A percentile compares a stretch with the other conserved stretches of the same genome.
phyloP scores from a whole-genome alignment of 345 rosid species.

The Populus nigra region DNA sequence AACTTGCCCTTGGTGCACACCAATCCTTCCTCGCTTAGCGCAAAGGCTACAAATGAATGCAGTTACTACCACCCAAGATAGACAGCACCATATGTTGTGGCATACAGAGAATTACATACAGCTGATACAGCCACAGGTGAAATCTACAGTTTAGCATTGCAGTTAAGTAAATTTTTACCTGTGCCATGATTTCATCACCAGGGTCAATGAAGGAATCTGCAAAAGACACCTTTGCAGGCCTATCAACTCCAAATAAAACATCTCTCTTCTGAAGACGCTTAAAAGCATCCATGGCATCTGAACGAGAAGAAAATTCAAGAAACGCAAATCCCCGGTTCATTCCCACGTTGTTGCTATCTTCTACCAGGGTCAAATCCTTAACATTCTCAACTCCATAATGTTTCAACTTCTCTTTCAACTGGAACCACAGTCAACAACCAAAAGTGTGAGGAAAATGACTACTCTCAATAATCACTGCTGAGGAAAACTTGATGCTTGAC shows the following conservation, averaged over 20 bases:
- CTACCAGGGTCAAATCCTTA: conserved; percentile 90
- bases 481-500: conserved; percentile 15
- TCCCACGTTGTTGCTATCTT: conserved; percentile 78
- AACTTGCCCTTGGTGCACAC: background rate
- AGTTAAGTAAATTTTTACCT: conserved; percentile 53
- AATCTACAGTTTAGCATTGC: conserved; percentile 23
- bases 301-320: conserved; percentile 86
- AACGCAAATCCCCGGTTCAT: conserved; percentile 98
- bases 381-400: conserved; percentile 86
- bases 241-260: conserved; percentile 88
- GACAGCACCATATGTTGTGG: background rate
- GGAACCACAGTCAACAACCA: conserved; percentile 39
- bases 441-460: conserved; percentile 17
- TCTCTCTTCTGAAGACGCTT: conserved; percentile 90
- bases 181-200: conserved; percentile 95
- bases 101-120: background rate
- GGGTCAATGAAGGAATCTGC: conserved; percentile 95
- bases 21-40: background rate
- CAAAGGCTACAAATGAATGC: background rate
- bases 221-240: conserved; percentile 95
- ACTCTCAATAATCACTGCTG: conserved; percentile 12
- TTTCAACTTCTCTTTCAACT: conserved; percentile 96
- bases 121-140: background rate
- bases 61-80: background rate
- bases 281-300: conserved; percentile 93